phyloP scores from a whole-genome alignment of 768 basidiomycete genomes.

The Termitomyces titanicus region DNA sequence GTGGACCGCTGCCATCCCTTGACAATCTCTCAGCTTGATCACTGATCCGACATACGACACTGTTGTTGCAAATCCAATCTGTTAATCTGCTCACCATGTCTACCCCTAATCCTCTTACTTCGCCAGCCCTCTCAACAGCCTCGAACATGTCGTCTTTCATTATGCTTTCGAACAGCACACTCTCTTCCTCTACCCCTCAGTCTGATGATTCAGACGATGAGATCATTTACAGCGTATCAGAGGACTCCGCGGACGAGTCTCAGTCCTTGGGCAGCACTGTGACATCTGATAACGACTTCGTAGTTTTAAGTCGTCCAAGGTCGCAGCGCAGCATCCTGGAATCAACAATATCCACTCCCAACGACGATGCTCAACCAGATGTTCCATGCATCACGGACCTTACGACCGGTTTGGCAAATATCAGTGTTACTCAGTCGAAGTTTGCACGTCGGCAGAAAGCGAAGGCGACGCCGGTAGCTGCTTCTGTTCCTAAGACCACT shows the following conservation, averaged over 20 bases:
- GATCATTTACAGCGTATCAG: constrained; percentile 48
- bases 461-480: not conserved
- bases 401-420: constrained; percentile 6
- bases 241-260: constrained; percentile 22
- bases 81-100: constrained; percentile 3
- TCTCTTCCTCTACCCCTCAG: constrained; percentile 8
- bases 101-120: constrained; percentile 12
- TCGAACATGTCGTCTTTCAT: constrained; percentile 22
- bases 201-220: constrained; percentile 50
- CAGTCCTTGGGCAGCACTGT: constrained; percentile 25
- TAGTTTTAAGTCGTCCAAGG: constrained; percentile 32
- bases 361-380: constrained; percentile 1
- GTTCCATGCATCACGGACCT: constrained; percentile 10
- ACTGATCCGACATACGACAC: not conserved
- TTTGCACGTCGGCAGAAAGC: not conserved
- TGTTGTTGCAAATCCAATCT: not conserved
- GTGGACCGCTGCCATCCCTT: constrained; percentile 8
- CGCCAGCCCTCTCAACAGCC: constrained; percentile 19
- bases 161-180: constrained; percentile 10
- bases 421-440: constrained; percentile 1
- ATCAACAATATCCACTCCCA: constrained; percentile 9
- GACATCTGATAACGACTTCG: constrained; percentile 48
- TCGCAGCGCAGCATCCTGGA: constrained; percentile 1
- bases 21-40: not conserved
- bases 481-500: not conserved